These are phyloP conservation scores for Nigrograna mackinnonii DNA, from an alignment of 2,329 filamentous ascomycete species.

Conservation along the genomic window DNA sequence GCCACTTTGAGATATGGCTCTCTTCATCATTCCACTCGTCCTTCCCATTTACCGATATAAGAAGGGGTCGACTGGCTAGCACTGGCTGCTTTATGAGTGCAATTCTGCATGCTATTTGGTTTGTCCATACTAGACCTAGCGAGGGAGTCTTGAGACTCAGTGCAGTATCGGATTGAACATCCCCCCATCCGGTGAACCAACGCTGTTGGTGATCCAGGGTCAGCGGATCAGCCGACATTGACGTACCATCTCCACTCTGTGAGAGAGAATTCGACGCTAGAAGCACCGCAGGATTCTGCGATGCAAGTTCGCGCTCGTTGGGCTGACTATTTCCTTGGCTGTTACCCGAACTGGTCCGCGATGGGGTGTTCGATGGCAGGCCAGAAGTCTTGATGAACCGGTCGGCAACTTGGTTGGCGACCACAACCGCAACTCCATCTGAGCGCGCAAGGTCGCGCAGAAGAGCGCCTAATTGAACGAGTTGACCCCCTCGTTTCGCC, in stretches of 20 bases:
- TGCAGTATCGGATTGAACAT: slow-evolving; percentile 47
- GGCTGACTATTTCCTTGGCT: slow-evolving; percentile 26
- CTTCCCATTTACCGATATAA: slow-evolving; percentile 33
- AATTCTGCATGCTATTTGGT: slow-evolving; percentile 82
- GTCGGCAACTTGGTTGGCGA: slow-evolving; percentile 95
- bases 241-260: slow-evolving; percentile 24
- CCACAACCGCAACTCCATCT: slow-evolving; percentile 80
- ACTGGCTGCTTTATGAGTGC: slow-evolving; percentile 74
- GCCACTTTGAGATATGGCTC: slow-evolving; percentile 62
- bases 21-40: slow-evolving; percentile 46
- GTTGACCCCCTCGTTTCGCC: slow-evolving; percentile 74
- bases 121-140: slow-evolving; percentile 87
- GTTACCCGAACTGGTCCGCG: slow-evolving; percentile 29
- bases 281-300: neutral
- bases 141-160: slow-evolving; percentile 75
- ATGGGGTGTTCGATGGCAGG: slow-evolving; percentile 24
- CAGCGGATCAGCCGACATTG: slow-evolving; percentile 59
- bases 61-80: slow-evolving; percentile 40
- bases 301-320: slow-evolving; percentile 15
- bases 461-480: slow-evolving; percentile 75
- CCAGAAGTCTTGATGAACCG: slow-evolving; percentile 62
- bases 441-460: slow-evolving; percentile 75
- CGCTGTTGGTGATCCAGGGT: slow-evolving; percentile 86
- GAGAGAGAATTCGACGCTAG: too few species aligned
- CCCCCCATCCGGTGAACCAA: slow-evolving; percentile 96